Conservation (phyloP, 169 alveolate genomes). For the Pseudocohnilembus persalinus region DNA sequence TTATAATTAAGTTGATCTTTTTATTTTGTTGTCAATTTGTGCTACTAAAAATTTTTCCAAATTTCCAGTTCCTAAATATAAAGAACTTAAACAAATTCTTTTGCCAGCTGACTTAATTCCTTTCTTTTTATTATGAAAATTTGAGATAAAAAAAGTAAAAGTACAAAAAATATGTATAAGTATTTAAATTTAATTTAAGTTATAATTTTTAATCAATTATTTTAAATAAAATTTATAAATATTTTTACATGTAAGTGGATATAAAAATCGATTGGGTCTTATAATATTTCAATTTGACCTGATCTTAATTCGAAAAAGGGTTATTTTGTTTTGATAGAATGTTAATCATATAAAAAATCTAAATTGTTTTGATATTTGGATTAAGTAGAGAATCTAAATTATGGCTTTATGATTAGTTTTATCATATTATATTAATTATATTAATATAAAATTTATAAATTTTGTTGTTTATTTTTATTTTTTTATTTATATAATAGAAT, state of each 20-base stretch:
- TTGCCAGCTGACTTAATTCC: constrained; percentile 37
- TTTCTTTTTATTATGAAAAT: constrained; percentile 34
- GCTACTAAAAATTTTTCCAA: constrained; percentile 60
- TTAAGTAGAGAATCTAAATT: no score
- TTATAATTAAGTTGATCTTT: constrained; percentile 41
- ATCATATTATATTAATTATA: no score
- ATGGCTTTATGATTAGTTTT: no score
- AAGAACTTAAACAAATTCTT: constrained; percentile 60
- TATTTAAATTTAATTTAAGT: background rate
- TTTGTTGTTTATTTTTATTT: no score
- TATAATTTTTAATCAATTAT: background rate
- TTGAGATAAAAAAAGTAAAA: no score
- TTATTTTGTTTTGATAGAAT: constrained; percentile 41
- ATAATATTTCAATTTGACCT: constrained; percentile 54
- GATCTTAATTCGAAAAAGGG: constrained; percentile 58
- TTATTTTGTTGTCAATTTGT: constrained; percentile 42
- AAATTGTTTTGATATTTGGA: background rate
- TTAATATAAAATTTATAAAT: no score
- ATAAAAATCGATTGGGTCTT: constrained; percentile 70
- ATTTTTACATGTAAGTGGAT: constrained; percentile 53
- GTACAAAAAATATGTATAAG: no score
- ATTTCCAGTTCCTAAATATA: constrained; percentile 72
- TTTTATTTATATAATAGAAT: no score
- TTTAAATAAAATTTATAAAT: background rate
- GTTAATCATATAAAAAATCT: constrained; percentile 37